A percentile compares a stretch with the other conserved stretches of the same genome.
These are phyloP conservation scores for Collybiopsis confluens DNA, from an alignment of 768 basidiomycete genomes.

Conservation along the genomic window DNA sequence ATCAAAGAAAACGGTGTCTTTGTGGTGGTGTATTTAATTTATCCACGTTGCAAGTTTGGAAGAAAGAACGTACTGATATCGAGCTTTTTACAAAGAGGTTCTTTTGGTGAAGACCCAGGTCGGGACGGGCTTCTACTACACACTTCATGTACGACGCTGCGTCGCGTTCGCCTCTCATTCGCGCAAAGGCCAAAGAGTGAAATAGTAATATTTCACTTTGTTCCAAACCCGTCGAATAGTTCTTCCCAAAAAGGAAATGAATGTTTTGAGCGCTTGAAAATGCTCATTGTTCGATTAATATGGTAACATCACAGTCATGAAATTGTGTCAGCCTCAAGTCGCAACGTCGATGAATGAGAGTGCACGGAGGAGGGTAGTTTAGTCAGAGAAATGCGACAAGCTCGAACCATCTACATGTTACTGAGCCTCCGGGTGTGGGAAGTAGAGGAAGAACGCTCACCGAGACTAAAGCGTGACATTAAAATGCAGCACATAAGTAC, in stretches of 20 bases:
- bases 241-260: not conserved
- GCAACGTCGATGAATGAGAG: not conserved
- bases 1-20: constrained; percentile 3
- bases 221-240: constrained; percentile 1
- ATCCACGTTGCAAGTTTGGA: constrained; percentile 3
- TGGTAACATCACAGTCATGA: not conserved
- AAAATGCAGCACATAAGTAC: not conserved
- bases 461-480: not conserved
- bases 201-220: not conserved
- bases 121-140: not conserved
- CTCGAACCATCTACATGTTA: no score
- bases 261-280: not conserved
- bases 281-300: constrained; percentile 6
- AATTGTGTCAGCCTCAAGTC: not conserved
- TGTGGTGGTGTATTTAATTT: not conserved
- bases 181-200: not conserved
- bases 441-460: not conserved
- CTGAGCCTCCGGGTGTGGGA: no score
- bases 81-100: constrained; percentile 7
- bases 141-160: not conserved
- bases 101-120: not conserved
- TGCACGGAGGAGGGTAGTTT: no score
- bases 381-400: no score
- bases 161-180: not conserved
- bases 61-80: constrained; percentile 3